Evolutionary conservation across 345 rosid genomes (phyloP).

Genomic region (Citrus mangshanensis): DNA sequence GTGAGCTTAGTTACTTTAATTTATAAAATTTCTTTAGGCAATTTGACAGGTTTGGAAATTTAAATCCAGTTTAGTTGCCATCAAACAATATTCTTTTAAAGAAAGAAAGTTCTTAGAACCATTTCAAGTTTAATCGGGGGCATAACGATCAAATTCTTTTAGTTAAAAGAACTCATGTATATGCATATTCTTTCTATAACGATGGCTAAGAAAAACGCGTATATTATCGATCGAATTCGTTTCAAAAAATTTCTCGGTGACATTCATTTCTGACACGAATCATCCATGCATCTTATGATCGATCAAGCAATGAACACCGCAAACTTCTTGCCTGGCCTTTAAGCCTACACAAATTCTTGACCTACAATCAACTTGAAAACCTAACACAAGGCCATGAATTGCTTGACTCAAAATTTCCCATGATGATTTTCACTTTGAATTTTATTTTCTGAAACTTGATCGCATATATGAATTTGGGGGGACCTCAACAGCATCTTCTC

Average conservation of each 20-base stretch:
- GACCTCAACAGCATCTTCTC: conserved; percentile 33
- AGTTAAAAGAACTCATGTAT: too few species aligned
- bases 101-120: too few species aligned
- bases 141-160: too few species aligned
- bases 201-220: background rate
- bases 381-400: background rate
- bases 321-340: background rate
- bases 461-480: conserved; percentile 11
- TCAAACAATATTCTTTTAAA: too few species aligned
- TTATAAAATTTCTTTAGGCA: background rate
- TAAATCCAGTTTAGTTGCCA: too few species aligned
- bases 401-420: conserved; percentile 6
- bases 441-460: conserved; percentile 21
- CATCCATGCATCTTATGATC: background rate
- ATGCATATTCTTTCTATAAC: background rate
- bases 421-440: conserved; percentile 33
- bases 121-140: too few species aligned
- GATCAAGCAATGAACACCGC: background rate
- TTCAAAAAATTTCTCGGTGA: background rate
- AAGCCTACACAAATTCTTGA: background rate
- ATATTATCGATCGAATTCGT: background rate
- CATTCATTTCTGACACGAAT: background rate
- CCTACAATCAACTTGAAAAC: conserved; percentile 4
- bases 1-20: background rate
- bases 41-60: too few species aligned